Evolutionary conservation across 768 basidiomycete species (phyloP).

Genomic region (Trametes coccinea): DNA sequence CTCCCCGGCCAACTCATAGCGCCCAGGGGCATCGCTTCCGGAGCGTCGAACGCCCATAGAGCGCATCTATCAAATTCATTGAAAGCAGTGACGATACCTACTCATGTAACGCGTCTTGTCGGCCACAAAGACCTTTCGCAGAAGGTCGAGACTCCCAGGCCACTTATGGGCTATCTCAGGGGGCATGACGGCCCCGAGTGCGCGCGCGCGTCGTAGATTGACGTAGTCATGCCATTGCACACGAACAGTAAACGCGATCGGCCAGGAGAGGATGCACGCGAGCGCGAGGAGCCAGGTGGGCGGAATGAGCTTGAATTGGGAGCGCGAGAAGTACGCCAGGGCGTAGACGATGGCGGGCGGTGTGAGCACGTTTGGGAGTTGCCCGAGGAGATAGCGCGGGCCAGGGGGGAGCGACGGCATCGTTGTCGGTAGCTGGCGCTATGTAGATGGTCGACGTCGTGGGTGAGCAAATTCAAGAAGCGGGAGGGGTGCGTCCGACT

Average conservation of each 20-base stretch:
- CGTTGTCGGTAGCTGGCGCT: neutral
- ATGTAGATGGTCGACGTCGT: no score
- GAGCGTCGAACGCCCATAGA: neutral
- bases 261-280: slow-evolving; percentile 22
- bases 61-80: neutral
- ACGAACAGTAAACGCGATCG: slow-evolving; percentile 14
- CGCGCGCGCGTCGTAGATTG: slow-evolving; percentile 14
- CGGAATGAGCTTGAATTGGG: neutral
- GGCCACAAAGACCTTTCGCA: slow-evolving; percentile 8
- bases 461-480: neutral
- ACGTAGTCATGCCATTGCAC: slow-evolving; percentile 17
- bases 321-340: slow-evolving; percentile 11
- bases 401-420: slow-evolving; percentile 17
- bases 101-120: slow-evolving; percentile 15
- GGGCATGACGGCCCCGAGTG: slow-evolving; percentile 18
- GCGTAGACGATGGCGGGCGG: slow-evolving; percentile 23
- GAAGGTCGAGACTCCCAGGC: slow-evolving; percentile 22
- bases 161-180: slow-evolving; percentile 12
- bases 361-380: slow-evolving; percentile 27
- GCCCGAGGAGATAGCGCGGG: slow-evolving; percentile 12
- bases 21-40: no score
- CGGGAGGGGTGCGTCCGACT: neutral
- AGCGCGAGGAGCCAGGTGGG: slow-evolving; percentile 18
- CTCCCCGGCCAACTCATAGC: no score
- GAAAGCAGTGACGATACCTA: slow-evolving; percentile 1